phyloP scores from a whole-genome alignment of 768 basidiomycete species.

The Cyclocybe cylindracea region DNA sequence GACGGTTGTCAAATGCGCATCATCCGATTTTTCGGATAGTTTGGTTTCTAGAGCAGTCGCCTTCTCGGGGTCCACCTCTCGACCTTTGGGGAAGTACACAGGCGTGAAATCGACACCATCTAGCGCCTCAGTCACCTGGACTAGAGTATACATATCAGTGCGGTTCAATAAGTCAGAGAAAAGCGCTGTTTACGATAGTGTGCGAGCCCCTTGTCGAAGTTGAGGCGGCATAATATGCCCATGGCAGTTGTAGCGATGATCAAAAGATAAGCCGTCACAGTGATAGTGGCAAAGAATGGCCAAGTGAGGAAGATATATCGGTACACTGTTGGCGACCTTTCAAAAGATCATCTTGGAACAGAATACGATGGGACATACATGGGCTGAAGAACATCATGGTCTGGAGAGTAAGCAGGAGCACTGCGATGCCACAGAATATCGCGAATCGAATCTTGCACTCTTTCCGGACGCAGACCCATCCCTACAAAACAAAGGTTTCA shows the following conservation, averaged over 20 bases:
- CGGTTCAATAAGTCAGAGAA: not conserved
- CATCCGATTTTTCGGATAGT: not conserved
- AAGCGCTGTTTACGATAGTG: constrained; percentile 45
- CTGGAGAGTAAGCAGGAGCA: constrained; percentile 37
- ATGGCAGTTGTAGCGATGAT: constrained; percentile 41
- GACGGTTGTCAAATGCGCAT: not conserved
- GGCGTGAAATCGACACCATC: constrained; percentile 46
- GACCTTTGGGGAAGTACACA: constrained; percentile 35
- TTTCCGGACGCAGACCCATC: constrained; percentile 47
- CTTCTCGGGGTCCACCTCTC: constrained; percentile 19
- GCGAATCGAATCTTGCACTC: constrained; percentile 42
- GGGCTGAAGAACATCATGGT: constrained; percentile 44
- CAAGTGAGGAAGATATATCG: constrained; percentile 43
- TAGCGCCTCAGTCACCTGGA: constrained; percentile 39
- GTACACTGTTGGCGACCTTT: constrained; percentile 32
- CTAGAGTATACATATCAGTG: constrained; percentile 17
- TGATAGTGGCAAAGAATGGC: constrained; percentile 50
- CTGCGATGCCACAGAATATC: constrained; percentile 38
- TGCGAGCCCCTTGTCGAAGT: constrained; percentile 56
- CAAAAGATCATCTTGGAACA: not conserved
- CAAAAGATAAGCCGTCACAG: constrained; percentile 42
- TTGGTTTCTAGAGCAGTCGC: not conserved
- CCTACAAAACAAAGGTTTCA: constrained; percentile 30
- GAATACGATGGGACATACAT: constrained; percentile 27
- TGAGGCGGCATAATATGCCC: constrained; percentile 48